Percentiles rank a stretch among this genome's conserved stretches.
Evolutionary conservation across 352 stramenopile species (phyloP).

Genomic region (Pythium aristosporum): DNA sequence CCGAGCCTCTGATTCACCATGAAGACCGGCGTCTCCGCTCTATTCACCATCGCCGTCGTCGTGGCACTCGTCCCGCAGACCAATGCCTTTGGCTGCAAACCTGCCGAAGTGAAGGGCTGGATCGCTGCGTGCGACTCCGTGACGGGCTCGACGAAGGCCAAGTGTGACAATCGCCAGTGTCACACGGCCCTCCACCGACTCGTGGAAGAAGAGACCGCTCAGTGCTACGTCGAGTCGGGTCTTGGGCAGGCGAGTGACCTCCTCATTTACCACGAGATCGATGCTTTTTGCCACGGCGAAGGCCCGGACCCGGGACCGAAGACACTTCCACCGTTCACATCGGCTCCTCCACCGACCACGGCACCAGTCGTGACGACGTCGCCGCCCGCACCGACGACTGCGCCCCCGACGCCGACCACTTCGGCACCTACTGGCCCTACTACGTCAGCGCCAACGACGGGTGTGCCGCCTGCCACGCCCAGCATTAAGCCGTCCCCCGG

Average conservation of each 20-base stretch:
- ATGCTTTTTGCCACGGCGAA: slow-evolving; percentile 46
- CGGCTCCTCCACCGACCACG: neutral
- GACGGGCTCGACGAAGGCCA: slow-evolving; percentile 34
- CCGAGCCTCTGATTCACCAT: slow-evolving; percentile 16
- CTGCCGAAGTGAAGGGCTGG: slow-evolving; percentile 22
- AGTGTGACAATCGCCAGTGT: slow-evolving; percentile 36
- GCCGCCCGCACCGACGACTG: slow-evolving; percentile 1
- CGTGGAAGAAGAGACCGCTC: slow-evolving; percentile 38
- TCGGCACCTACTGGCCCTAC: neutral
- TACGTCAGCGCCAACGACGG: neutral
- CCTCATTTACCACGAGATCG: slow-evolving; percentile 38
- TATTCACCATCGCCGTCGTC: neutral
- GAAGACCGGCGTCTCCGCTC: slow-evolving; percentile 15
- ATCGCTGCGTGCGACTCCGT: slow-evolving; percentile 39
- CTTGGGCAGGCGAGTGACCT: slow-evolving; percentile 37
- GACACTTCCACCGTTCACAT: slow-evolving; percentile 1
- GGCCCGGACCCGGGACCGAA: slow-evolving; percentile 34
- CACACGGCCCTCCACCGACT: slow-evolving; percentile 41
- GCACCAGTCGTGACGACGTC: neutral
- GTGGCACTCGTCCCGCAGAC: neutral
- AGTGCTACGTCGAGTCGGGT: slow-evolving; percentile 39
- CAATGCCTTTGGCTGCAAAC: slow-evolving; percentile 24
- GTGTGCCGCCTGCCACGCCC: neutral
- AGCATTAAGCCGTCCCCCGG: neutral
- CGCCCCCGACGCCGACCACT: neutral